A percentile compares a stretch with the other conserved stretches of the same genome.
Conservation (phyloP, 805 yeast species). For the Wickerhamomyces rabaulensis region DNA sequence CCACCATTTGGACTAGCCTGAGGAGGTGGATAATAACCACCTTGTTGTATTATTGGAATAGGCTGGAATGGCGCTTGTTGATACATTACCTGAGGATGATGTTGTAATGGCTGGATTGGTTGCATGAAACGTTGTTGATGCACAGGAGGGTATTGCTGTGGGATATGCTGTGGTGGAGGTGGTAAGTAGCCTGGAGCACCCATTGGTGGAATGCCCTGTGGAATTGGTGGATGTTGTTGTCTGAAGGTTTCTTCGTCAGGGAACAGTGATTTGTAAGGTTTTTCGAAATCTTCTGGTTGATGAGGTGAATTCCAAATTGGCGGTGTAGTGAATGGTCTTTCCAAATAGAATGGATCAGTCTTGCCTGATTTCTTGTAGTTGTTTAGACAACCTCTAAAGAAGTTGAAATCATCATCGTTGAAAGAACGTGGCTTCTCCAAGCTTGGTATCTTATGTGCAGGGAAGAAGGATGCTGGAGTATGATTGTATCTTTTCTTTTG, state of each 20-base stretch:
- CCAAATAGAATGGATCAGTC: slow-evolving; percentile 38
- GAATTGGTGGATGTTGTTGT: slow-evolving; percentile 1
- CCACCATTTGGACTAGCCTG: slow-evolving; percentile 2
- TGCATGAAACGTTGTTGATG: slow-evolving; percentile 3
- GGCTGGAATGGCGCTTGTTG: slow-evolving; percentile 14
- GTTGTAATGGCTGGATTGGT: slow-evolving; percentile 4
- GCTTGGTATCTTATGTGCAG: slow-evolving; percentile 22
- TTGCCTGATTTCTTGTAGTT: slow-evolving; percentile 16
- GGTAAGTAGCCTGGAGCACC: not conserved
- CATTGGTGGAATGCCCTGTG: not conserved
- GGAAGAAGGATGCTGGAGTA: slow-evolving; percentile 14
- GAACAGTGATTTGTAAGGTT: slow-evolving; percentile 48
- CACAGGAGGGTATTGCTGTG: slow-evolving; percentile 2
- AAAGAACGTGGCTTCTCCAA: slow-evolving; percentile 20
- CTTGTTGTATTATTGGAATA: slow-evolving; percentile 19
- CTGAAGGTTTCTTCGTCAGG: slow-evolving; percentile 28
- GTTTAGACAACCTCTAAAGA: slow-evolving; percentile 23
- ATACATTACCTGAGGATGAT: slow-evolving; percentile 8
- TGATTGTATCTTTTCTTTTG: slow-evolving; percentile 6
- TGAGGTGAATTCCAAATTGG: slow-evolving; percentile 63
- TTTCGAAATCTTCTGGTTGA: slow-evolving; percentile 33
- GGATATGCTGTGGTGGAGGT: slow-evolving; percentile 1
- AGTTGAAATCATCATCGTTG: slow-evolving; percentile 20
- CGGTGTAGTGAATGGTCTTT: slow-evolving; percentile 63
- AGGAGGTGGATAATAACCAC: slow-evolving; percentile 6